phyloP scores from a whole-genome alignment of 2,329 filamentous ascomycete species.

The Fusarium hainanense region DNA sequence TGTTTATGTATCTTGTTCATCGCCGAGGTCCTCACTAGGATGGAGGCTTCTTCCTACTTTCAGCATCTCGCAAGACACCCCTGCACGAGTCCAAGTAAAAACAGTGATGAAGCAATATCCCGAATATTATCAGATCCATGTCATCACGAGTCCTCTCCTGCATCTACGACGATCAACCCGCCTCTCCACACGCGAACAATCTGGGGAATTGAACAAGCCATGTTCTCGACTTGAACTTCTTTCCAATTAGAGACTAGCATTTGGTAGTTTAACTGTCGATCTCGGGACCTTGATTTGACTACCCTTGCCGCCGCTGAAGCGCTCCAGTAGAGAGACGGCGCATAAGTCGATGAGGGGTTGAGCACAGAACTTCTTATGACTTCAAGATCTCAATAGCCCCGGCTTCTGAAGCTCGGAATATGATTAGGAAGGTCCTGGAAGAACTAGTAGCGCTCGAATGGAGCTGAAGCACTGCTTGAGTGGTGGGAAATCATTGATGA shows the following conservation, averaged over 20 bases:
- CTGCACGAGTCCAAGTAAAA: background rate
- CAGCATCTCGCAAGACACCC: background rate
- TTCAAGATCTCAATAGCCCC: background rate
- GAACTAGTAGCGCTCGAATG: constrained; percentile 21
- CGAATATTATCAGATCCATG: background rate
- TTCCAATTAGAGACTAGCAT: background rate
- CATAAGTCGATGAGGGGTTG: constrained; percentile 30
- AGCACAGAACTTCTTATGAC: background rate
- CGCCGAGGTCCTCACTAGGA: background rate
- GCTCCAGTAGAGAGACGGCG: constrained; percentile 33
- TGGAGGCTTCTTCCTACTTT: background rate
- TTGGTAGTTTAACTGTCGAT: constrained; percentile 20
- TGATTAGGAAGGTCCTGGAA: background rate
- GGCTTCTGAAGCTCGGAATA: background rate
- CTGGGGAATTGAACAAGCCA: constrained; percentile 18
- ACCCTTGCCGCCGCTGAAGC: constrained; percentile 30
- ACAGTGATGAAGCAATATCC: too few species aligned
- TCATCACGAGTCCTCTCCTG: background rate
- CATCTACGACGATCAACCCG: background rate
- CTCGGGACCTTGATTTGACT: background rate
- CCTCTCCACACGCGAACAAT: background rate
- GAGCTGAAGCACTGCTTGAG: background rate
- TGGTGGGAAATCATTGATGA: background rate
- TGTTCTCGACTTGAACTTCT: background rate
- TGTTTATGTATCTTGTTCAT: background rate